These are phyloP conservation scores for Monosporascus sp. DNA, from an alignment of 2,329 filamentous ascomycete genomes.

Conservation along the genomic window DNA sequence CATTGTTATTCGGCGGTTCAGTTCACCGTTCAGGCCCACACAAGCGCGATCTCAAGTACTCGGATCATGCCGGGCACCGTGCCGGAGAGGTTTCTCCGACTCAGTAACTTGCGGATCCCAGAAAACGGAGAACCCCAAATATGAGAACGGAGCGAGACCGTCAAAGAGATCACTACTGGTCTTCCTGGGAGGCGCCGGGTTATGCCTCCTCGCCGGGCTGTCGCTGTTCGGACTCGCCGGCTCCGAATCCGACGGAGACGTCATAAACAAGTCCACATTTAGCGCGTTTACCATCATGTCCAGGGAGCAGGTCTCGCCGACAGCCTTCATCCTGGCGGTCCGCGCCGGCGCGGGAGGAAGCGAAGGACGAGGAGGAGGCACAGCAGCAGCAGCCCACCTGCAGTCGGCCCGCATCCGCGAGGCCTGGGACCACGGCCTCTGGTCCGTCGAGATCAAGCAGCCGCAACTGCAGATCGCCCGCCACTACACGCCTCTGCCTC, in stretches of 20 bases:
- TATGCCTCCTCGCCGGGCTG: background rate
- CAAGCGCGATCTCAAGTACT: too few relatives aligned
- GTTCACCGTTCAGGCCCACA: too few relatives aligned
- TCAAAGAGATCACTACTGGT: background rate
- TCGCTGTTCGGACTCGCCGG: background rate
- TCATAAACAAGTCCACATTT: constrained; percentile 55
- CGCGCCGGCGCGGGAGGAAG: constrained; percentile 17
- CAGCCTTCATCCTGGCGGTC: constrained; percentile 64
- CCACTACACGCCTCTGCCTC: constrained; percentile 83
- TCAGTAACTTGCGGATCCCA: background rate
- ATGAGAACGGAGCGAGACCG: too few relatives aligned
- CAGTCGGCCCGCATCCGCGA: constrained; percentile 19
- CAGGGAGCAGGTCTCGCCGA: constrained; percentile 58
- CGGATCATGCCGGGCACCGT: too few relatives aligned
- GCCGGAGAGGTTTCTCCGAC: background rate
- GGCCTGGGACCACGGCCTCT: constrained; percentile 61
- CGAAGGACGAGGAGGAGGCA: background rate
- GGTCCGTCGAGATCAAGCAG: constrained; percentile 91
- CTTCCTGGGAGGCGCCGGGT: constrained; percentile 5
- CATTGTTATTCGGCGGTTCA: background rate
- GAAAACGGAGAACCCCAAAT: too few relatives aligned
- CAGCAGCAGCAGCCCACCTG: background rate
- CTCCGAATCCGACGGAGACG: constrained; percentile 3
- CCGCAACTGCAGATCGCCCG: constrained; percentile 88
- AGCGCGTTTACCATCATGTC: constrained; percentile 59